Conservation (phyloP, 768 basidiomycete species). For the Leccinum imitatum region DNA sequence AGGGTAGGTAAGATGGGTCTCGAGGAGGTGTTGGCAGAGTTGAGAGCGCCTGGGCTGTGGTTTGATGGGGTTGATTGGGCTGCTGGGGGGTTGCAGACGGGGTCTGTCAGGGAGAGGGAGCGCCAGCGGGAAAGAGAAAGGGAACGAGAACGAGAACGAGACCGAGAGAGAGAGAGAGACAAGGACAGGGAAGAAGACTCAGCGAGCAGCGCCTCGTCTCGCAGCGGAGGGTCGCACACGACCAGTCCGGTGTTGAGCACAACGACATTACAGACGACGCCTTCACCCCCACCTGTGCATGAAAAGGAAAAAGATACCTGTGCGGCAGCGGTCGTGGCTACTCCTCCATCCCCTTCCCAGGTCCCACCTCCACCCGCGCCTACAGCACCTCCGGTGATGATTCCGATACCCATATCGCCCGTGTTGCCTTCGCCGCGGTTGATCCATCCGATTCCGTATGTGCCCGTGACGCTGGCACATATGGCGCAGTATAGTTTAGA, state of each 20-base stretch:
- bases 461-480: constrained; percentile 56
- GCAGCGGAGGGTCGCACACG: constrained; percentile 51
- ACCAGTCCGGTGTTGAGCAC: constrained; percentile 77
- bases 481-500: constrained; percentile 60
- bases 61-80: constrained; percentile 72
- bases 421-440: constrained; percentile 61
- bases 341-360: neutral
- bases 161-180: constrained; percentile 16
- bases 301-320: constrained; percentile 38
- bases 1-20: constrained; percentile 53
- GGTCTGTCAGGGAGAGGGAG: constrained; percentile 28
- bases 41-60: constrained; percentile 64
- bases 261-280: constrained; percentile 75
- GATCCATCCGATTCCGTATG: constrained; percentile 65
- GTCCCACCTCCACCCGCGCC: neutral
- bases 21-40: constrained; percentile 57
- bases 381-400: neutral
- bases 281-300: constrained; percentile 61
- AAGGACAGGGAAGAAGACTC: constrained; percentile 46
- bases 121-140: neutral
- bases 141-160: constrained; percentile 22
- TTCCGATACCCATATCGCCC: constrained; percentile 50
- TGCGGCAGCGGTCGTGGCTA: neutral
- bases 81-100: constrained; percentile 23
- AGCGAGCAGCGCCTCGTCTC: constrained; percentile 45